Percentiles rank a stretch among this genome's conserved stretches.
These are phyloP conservation scores for Fusarium sambucinum DNA, from an alignment of 2,329 filamentous ascomycete genomes.

Conservation along the genomic window DNA sequence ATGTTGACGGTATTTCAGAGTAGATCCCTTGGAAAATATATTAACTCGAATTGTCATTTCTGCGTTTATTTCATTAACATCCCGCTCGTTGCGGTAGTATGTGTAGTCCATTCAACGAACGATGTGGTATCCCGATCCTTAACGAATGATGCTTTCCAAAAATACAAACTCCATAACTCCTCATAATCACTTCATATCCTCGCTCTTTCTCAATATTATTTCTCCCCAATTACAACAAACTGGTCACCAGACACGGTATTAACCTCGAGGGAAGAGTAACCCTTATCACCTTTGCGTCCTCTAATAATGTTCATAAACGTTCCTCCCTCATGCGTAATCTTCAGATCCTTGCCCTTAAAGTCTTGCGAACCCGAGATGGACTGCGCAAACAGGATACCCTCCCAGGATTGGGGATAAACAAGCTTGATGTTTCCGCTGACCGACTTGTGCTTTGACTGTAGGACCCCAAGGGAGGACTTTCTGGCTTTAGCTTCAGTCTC, in stretches of 20 bases:
- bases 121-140: conserved; percentile 23
- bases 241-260: conserved; percentile 51
- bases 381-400: conserved; percentile 58
- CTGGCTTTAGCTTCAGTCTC: conserved; percentile 1
- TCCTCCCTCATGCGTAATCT: conserved; percentile 52
- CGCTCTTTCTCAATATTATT: neutral
- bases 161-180: conserved; percentile 23
- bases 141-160: conserved; percentile 27
- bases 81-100: neutral
- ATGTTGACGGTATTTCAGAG: neutral
- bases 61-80: neutral
- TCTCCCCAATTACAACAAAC: conserved; percentile 46
- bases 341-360: conserved; percentile 59
- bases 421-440: conserved; percentile 60
- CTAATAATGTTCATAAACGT: conserved; percentile 48
- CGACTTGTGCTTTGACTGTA: conserved; percentile 59
- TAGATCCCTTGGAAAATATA: neutral
- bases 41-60: neutral
- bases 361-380: conserved; percentile 57
- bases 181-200: neutral
- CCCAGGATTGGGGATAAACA: conserved; percentile 63
- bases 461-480: conserved; percentile 48
- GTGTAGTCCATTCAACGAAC: conserved; percentile 15
- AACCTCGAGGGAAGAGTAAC: conserved; percentile 51
- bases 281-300: conserved; percentile 58